Conservation (phyloP, 805 yeast species). For the Yueomyces sinensis region DNA sequence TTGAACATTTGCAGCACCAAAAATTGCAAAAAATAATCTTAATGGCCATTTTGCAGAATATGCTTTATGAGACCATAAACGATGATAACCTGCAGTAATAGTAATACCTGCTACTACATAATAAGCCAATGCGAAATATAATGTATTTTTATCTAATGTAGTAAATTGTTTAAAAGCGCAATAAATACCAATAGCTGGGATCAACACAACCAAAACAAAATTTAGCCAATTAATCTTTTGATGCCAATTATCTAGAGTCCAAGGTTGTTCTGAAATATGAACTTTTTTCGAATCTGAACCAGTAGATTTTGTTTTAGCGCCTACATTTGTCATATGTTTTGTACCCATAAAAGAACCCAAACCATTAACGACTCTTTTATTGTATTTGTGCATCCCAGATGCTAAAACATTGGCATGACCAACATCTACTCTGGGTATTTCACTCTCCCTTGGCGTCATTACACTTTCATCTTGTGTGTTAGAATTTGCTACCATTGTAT, state of each 20-base stretch:
- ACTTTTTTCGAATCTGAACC: constrained; percentile 11
- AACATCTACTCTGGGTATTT: constrained; percentile 30
- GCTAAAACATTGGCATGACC: constrained; percentile 66
- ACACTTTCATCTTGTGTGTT: too few species aligned
- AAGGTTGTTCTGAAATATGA: constrained; percentile 69
- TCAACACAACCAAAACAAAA: constrained; percentile 43
- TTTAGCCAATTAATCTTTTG: constrained; percentile 72
- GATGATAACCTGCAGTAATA: constrained; percentile 76
- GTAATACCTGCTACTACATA: constrained; percentile 57
- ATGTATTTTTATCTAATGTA: constrained; percentile 37
- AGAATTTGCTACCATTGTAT: too few species aligned
- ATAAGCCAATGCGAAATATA: constrained; percentile 33
- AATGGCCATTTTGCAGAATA: constrained; percentile 50
- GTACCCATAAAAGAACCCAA: constrained; percentile 78
- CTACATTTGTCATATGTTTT: constrained; percentile 34
- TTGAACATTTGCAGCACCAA: constrained; percentile 74
- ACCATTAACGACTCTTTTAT: constrained; percentile 64
- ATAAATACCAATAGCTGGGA: constrained; percentile 44
- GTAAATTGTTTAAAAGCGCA: constrained; percentile 28
- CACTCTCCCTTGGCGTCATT: too few species aligned
- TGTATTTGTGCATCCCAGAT: constrained; percentile 63
- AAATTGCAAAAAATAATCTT: constrained; percentile 53
- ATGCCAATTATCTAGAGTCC: constrained; percentile 63
- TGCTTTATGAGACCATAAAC: constrained; percentile 68
- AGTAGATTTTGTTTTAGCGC: not conserved